Conservation (phyloP, 2,329 filamentous ascomycete species). For the Pseudocercospora macadamiae region DNA sequence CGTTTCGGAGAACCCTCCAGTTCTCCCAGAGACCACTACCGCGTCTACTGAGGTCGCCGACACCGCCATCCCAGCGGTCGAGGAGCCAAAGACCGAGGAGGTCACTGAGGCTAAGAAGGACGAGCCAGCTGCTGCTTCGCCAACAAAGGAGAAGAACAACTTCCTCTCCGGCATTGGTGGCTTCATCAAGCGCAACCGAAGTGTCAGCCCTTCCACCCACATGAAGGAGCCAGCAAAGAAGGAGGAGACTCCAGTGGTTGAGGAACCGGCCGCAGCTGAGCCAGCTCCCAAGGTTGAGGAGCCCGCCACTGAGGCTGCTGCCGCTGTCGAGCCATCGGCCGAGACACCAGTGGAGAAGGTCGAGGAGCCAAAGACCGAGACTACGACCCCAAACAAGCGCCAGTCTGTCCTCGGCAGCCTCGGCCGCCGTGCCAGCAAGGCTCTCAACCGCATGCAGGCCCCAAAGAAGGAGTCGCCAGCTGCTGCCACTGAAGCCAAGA, state of each 20-base stretch:
- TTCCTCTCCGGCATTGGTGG: slow-evolving; percentile 36
- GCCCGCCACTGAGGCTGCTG: slow-evolving; percentile 33
- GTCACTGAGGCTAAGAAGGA: slow-evolving; percentile 47
- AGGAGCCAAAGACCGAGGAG: slow-evolving; percentile 37
- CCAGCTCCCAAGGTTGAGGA: slow-evolving; percentile 28
- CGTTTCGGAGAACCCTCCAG: slow-evolving; percentile 40
- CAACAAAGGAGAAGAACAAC: slow-evolving; percentile 40
- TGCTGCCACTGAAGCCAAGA: slow-evolving; percentile 25
- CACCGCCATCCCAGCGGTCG: slow-evolving; percentile 41
- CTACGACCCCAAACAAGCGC: slow-evolving; percentile 36
- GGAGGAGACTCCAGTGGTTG: slow-evolving; percentile 31
- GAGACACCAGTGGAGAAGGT: slow-evolving; percentile 28
- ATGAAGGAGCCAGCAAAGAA: slow-evolving; percentile 41
- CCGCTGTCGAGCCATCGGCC: slow-evolving; percentile 37
- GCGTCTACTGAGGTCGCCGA: slow-evolving; percentile 41
- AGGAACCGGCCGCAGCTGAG: slow-evolving; percentile 32
- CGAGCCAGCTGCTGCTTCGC: slow-evolving; percentile 35
- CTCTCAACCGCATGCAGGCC: slow-evolving; percentile 34
- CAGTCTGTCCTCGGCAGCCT: slow-evolving; percentile 38
- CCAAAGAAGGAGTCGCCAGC: slow-evolving; percentile 36
- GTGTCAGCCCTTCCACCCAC: slow-evolving; percentile 40
- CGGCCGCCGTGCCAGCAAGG: slow-evolving; percentile 41
- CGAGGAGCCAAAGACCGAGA: slow-evolving; percentile 28
- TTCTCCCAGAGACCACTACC: slow-evolving; percentile 44
- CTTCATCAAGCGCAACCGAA: slow-evolving; percentile 40